Evolutionary conservation across 805 yeast species (phyloP), one percentile per base, ranked within the genome.

Genomic region (Metschnikowia gruessii): DNA sequence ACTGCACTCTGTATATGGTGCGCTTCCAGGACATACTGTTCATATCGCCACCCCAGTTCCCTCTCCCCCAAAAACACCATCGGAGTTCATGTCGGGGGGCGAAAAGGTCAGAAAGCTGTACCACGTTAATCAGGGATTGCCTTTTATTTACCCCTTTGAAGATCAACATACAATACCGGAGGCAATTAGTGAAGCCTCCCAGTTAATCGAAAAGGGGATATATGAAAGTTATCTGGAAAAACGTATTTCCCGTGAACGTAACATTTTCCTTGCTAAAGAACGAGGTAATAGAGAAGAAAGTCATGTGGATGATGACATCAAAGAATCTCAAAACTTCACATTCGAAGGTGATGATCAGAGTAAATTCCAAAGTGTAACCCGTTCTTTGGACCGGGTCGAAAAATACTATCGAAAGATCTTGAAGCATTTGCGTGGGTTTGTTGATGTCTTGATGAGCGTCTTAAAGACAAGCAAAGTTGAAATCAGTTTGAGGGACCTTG

Each of bases 41-140:
- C 91, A 86, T 61, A 76, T 89, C 10, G 91, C 96, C 0, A 88
- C 96, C 0, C 96, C 96, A 0, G 86, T 85, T 1, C 94, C 96
- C 3, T 87, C 95, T 0, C 96, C 96, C 0, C 83, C 86, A 1
- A 51, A 63, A 11, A 63, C 68, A 6, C 70, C 74, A 1, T 68
- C 75, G 8, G 76, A 72, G 32, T 72, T 67, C 42, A 70, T 72
- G 75, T 52, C 71, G 10, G 77, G 77, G 1, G 77, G 77, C 53
- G 75, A 68, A 39, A 80, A 75, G 54, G 68, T 75, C 8, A 66
- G 83, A 49, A 73, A 79, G 49, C 72, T 79, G 41, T 82, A 77
- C 51, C 90, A 84, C 62, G 76, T 86, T 0, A 82, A 83, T 59
- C 81, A 80, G 60, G 75, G 80, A 2, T 80, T 77, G 65, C 92